phyloP scores from a whole-genome alignment of 2,329 filamentous ascomycete genomes.

The Epichloe sibirici region DNA sequence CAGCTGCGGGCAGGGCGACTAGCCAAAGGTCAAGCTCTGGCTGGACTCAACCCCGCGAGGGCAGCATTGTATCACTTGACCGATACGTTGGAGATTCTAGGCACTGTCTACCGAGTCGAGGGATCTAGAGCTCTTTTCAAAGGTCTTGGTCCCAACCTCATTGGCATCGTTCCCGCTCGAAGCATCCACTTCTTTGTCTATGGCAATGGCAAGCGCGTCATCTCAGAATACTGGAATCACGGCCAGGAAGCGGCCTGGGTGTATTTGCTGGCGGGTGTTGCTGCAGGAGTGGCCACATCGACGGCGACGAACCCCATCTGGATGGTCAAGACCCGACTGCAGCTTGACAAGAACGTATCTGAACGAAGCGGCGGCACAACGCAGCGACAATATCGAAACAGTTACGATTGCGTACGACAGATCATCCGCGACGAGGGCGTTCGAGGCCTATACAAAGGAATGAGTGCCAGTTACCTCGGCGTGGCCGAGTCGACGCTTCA shows the following conservation, averaged over 20 bases:
- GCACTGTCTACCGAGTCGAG: slow-evolving; percentile 67
- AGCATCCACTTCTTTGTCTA: slow-evolving; percentile 93
- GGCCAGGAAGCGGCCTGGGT: slow-evolving; percentile 61
- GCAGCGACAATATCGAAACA: slow-evolving; percentile 69
- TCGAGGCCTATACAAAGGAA: slow-evolving; percentile 72
- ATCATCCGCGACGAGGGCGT: slow-evolving; percentile 71
- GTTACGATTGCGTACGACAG: slow-evolving; percentile 75
- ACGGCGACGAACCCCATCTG: slow-evolving; percentile 94
- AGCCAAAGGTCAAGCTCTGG: slow-evolving; percentile 38
- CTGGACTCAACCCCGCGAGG: slow-evolving; percentile 47
- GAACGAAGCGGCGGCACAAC: slow-evolving; percentile 40
- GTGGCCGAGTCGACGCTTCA: slow-evolving; percentile 84
- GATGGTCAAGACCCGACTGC: slow-evolving; percentile 86
- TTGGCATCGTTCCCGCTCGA: slow-evolving; percentile 79
- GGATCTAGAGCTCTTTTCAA: slow-evolving; percentile 86
- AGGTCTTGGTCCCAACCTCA: slow-evolving; percentile 78
- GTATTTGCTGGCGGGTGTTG: slow-evolving; percentile 63
- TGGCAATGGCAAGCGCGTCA: slow-evolving; percentile 77
- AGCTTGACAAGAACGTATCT: slow-evolving; percentile 78
- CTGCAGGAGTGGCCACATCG: slow-evolving; percentile 72
- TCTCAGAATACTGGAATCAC: slow-evolving; percentile 62
- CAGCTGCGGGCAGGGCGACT: slow-evolving; percentile 59
- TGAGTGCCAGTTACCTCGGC: slow-evolving; percentile 84
- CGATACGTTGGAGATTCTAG: slow-evolving; percentile 79
- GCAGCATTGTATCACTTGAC: slow-evolving; percentile 61